phyloP scores from a whole-genome alignment of 2,329 filamentous ascomycete species.

The Aspergillus sp. region DNA sequence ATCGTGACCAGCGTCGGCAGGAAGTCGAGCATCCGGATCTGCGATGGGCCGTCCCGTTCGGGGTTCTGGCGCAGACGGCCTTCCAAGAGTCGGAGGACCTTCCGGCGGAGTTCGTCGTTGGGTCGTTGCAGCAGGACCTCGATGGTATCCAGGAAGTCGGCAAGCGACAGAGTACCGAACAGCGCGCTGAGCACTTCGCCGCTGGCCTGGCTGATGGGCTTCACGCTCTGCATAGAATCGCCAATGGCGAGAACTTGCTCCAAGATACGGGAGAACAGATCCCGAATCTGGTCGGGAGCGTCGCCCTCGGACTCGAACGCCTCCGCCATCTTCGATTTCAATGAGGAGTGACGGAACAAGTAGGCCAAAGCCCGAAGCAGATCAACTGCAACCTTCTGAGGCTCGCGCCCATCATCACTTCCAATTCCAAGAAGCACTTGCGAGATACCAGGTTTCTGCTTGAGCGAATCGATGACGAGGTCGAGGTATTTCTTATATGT shows the following conservation, averaged over 20 bases:
- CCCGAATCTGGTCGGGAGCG: constrained; percentile 64
- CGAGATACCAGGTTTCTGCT: constrained; percentile 71
- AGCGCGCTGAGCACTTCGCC: constrained; percentile 74
- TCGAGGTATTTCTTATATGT: constrained; percentile 75
- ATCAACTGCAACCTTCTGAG: constrained; percentile 41
- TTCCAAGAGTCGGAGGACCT: constrained; percentile 78
- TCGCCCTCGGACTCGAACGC: constrained; percentile 46
- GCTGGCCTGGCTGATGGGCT: constrained; percentile 42
- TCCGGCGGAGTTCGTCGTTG: constrained; percentile 72
- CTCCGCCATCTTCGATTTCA: constrained; percentile 40
- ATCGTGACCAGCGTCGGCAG: constrained; percentile 75
- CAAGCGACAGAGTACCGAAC: constrained; percentile 80
- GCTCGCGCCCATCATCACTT: constrained; percentile 48
- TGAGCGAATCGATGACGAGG: constrained; percentile 72
- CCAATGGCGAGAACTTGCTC: constrained; percentile 66
- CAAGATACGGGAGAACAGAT: constrained; percentile 67
- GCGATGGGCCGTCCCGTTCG: constrained; percentile 66
- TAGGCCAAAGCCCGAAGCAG: constrained; percentile 43
- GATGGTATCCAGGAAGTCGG: constrained; percentile 85
- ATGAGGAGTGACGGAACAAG: constrained; percentile 41
- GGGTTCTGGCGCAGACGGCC: constrained; percentile 72
- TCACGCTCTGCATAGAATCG: constrained; percentile 47
- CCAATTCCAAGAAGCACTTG: constrained; percentile 66
- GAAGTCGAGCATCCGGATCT: constrained; percentile 73
- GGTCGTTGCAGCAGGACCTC: constrained; percentile 76